Conservation (phyloP, 495 filamentous ascomycete species). For the Penicillium riverlandense region DNA sequence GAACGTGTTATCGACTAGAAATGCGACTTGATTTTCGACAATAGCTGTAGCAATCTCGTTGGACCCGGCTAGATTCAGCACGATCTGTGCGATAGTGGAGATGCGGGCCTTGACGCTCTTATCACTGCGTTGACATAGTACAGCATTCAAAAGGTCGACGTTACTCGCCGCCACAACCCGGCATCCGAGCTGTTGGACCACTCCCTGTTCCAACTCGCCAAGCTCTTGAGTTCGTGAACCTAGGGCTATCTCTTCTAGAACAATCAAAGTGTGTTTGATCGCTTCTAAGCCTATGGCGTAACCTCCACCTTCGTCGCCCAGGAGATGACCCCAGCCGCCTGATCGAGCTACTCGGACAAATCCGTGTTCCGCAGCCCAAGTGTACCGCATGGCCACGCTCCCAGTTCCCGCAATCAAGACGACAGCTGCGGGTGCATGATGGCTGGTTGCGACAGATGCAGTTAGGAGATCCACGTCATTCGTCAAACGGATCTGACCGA, state of each 20-base stretch:
- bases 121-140: conserved; percentile 7
- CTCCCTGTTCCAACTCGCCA: conserved; percentile 7
- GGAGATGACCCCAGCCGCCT: conserved; percentile 31
- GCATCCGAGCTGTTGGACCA: conserved; percentile 9
- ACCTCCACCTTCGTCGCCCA: conserved; percentile 31
- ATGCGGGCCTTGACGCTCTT: conserved; percentile 15
- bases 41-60: conserved; percentile 11
- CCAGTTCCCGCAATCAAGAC: conserved; percentile 31
- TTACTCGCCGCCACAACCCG: neutral
- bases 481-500: conserved; percentile 11
- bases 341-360: conserved; percentile 17
- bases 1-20: conserved; percentile 14
- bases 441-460: conserved; percentile 9
- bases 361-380: conserved; percentile 3
- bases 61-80: conserved; percentile 4
- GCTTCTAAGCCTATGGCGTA: conserved; percentile 28
- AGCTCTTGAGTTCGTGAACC: conserved; percentile 1
- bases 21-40: conserved; percentile 7
- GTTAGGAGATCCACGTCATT: conserved; percentile 24
- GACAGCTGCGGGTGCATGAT: conserved; percentile 10
- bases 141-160: conserved; percentile 14
- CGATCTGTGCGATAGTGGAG: conserved; percentile 13
- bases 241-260: conserved; percentile 11
- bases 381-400: conserved; percentile 25
- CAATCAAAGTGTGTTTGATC: conserved; percentile 17